A percentile compares a stretch with the other conserved stretches of the same genome.
Conservation (phyloP, 257 asterid genomes). For the Fraxinus pennsylvanica region DNA sequence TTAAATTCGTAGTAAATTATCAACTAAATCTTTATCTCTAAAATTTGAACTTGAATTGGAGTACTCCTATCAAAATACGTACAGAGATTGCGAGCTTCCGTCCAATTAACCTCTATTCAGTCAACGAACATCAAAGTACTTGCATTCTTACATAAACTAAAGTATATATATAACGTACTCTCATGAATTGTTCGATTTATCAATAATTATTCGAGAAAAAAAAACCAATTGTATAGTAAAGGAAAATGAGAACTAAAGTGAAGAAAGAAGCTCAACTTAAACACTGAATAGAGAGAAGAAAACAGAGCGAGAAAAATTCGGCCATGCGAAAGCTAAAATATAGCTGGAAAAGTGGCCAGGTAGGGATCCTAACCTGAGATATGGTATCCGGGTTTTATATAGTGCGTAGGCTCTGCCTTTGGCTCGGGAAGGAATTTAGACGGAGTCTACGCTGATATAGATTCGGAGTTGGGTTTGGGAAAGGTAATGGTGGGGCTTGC, state of each 20-base stretch:
- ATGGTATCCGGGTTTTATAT: neutral
- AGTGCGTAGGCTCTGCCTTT: neutral
- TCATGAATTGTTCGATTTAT: conserved; percentile 7
- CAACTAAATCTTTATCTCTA: neutral
- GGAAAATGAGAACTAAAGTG: neutral
- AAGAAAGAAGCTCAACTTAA: conserved; percentile 14
- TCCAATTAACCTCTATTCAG: conserved; percentile 15
- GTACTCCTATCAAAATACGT: conserved; percentile 22
- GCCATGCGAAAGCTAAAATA: conserved; percentile 19
- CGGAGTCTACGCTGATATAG: neutral
- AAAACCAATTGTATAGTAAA: neutral
- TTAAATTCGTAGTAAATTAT: neutral
- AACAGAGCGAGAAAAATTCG: conserved; percentile 3
- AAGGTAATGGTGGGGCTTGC: neutral
- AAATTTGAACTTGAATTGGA: neutral
- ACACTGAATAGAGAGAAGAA: neutral
- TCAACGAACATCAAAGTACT: neutral
- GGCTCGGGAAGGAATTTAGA: neutral
- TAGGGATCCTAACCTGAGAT: conserved; percentile 22
- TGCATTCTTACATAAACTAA: neutral
- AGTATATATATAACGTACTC: neutral
- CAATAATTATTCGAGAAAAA: neutral
- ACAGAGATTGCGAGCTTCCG: conserved; percentile 34
- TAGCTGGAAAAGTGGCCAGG: conserved; percentile 14
- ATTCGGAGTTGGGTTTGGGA: conserved; percentile 9